These are phyloP conservation scores for Kentomonas sorsogonicus DNA, from an alignment of 208 protist species.

Conservation along the genomic window DNA sequence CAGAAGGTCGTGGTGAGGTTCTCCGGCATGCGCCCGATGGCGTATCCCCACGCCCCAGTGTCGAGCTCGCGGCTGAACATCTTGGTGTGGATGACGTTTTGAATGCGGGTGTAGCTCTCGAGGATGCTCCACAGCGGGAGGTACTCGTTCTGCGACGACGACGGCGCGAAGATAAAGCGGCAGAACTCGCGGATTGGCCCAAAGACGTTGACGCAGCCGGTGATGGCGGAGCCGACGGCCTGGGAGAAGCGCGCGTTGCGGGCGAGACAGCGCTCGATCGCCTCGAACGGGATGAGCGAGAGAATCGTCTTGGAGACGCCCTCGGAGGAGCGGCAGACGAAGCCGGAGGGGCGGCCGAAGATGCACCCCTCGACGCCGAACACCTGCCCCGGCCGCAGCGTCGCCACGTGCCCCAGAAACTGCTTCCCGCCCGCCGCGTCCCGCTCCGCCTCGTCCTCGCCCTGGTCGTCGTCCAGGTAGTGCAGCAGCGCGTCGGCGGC, in stretches of 20 bases:
- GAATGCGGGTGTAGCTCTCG: constrained; percentile 69
- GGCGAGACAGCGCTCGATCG: constrained; percentile 28
- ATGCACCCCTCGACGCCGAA: constrained; percentile 73
- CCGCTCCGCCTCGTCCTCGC: constrained; percentile 9
- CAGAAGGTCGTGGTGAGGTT: constrained; percentile 82
- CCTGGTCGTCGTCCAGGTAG: constrained; percentile 5
- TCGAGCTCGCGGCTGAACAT: constrained; percentile 66
- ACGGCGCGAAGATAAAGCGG: constrained; percentile 68
- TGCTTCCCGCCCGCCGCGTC: constrained; percentile 15
- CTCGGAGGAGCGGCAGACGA: constrained; percentile 44
- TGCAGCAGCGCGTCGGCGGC: not conserved
- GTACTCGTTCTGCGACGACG: constrained; percentile 68
- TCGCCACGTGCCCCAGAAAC: constrained; percentile 48
- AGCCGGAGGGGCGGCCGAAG: constrained; percentile 44
- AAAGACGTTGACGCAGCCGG: constrained; percentile 64
- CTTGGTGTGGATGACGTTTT: constrained; percentile 86
- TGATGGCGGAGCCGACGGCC: constrained; percentile 51
- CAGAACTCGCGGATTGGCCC: constrained; percentile 71
- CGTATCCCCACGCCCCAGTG: constrained; percentile 85
- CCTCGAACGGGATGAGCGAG: constrained; percentile 46
- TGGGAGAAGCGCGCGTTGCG: constrained; percentile 60
- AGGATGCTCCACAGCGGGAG: constrained; percentile 77
- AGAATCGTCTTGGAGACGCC: constrained; percentile 55
- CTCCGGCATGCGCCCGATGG: constrained; percentile 64
- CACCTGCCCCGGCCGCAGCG: constrained; percentile 46